A percentile compares a stretch with the other conserved stretches of the same genome.
Evolutionary conservation across 2,329 filamentous ascomycete species (phyloP).

Genomic region (Colletotrichum magnum): DNA sequence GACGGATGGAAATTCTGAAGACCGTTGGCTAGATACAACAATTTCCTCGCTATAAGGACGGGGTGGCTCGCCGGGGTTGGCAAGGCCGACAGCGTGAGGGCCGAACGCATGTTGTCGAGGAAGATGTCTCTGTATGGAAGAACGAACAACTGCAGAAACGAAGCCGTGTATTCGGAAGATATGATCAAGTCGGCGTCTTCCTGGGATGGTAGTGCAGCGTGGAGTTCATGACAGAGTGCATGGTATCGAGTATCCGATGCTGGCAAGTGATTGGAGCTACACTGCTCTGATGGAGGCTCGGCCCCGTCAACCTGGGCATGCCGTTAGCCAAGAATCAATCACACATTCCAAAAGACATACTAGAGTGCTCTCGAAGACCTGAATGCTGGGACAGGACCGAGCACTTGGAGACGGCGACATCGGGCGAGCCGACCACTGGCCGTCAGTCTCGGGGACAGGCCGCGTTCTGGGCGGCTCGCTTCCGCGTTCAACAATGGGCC

Average conservation of each 20-base stretch:
- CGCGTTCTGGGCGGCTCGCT: not conserved
- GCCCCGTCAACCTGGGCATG: conserved; percentile 2
- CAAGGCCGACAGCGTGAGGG: not conserved
- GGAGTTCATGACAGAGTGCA: not conserved
- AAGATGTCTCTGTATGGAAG: conserved; percentile 7
- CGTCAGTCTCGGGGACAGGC: not conserved
- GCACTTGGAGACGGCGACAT: not conserved
- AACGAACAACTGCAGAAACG: conserved; percentile 8
- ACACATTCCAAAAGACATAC: not conserved
- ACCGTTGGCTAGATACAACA: conserved; percentile 16
- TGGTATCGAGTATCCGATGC: not conserved
- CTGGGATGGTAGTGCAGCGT: conserved; percentile 1
- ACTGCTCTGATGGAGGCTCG: not conserved
- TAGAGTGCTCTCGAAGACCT: conserved; percentile 5
- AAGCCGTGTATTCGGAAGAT: not conserved
- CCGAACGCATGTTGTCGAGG: conserved; percentile 3
- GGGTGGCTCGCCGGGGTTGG: conserved; percentile 2
- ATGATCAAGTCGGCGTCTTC: not conserved
- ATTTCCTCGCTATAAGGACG: conserved; percentile 2
- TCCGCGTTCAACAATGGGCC: not conserved
- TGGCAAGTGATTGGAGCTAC: not conserved
- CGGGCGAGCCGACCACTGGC: not conserved
- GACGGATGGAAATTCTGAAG: conserved; percentile 26
- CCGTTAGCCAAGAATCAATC: not conserved
- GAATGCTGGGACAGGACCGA: not conserved